phyloP scores from a whole-genome alignment of 306 rosid species.

The Oemleria cerasiformis region DNA sequence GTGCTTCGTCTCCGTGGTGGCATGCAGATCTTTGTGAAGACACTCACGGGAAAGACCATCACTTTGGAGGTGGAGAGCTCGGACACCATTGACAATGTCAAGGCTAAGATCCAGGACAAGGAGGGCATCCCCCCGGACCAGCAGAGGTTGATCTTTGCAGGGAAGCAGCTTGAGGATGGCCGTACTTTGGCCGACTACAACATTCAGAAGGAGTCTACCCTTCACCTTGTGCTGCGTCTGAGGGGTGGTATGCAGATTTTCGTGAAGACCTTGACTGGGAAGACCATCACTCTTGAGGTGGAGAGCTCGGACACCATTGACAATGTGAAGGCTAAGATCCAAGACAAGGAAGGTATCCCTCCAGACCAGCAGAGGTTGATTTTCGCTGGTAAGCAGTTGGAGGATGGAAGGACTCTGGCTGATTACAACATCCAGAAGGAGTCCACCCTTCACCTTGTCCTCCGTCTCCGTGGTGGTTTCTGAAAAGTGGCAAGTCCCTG shows the following conservation, averaged over 20 bases:
- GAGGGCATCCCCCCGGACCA: slow-evolving; percentile 72
- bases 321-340: slow-evolving; percentile 58
- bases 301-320: slow-evolving; percentile 70
- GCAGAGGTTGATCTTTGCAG: slow-evolving; percentile 70
- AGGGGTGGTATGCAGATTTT: slow-evolving; percentile 70
- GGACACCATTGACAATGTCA: slow-evolving; percentile 60
- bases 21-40: slow-evolving; percentile 66
- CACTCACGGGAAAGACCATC: slow-evolving; percentile 54
- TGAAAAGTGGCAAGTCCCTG: not conserved
- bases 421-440: slow-evolving; percentile 75
- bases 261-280: slow-evolving; percentile 57
- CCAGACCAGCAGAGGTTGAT: slow-evolving; percentile 74
- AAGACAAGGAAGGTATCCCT: slow-evolving; percentile 65
- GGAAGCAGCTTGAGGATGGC: slow-evolving; percentile 59
- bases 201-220: slow-evolving; percentile 72
- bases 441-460: slow-evolving; percentile 62
- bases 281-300: slow-evolving; percentile 66
- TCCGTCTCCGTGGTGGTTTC: slow-evolving; percentile 60
- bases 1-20: slow-evolving; percentile 74
- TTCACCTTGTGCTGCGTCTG: slow-evolving; percentile 55
- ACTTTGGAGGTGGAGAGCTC: slow-evolving; percentile 64
- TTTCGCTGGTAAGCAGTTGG: slow-evolving; percentile 58
- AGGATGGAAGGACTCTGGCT: slow-evolving; percentile 60
- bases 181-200: slow-evolving; percentile 58
- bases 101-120: slow-evolving; percentile 72